Evolutionary conservation across 768 basidiomycete genomes (phyloP), one percentile per base, ranked within the genome.

Genomic region (Phanerochaete carnosa): DNA sequence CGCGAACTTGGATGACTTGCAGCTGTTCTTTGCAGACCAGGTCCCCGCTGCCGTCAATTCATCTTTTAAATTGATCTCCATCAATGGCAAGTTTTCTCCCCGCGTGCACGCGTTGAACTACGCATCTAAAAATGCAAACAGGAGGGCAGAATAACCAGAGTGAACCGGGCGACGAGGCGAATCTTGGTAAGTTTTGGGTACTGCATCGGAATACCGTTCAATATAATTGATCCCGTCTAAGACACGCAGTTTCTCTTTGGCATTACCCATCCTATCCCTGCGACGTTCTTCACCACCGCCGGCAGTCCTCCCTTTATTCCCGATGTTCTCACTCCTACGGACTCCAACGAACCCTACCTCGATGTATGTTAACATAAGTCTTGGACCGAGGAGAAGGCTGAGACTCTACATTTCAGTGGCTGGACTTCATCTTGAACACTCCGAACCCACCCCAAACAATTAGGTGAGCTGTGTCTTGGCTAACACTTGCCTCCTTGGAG

Each of bases 231-330:
- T 25, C 25, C n/a, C 23, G 23, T 26, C 23, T 29, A 35, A 72
- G 88, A 90, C 62, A 79, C 81, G 3, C 87, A 90, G 66, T 87
- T 84, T 69, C 86, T 81, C 0, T 86, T 81, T 60, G 89, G 89
- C 22, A 58, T 91, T 28, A 77, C 85, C 4, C 80, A 80, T 67
- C 88, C 88, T 0, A 88, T 81, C 6, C 81, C 81, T 2, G 76
- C 74, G 6, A 83, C 80, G 3, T 86, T 85, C 64, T 89, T 76
- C 64, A 83, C 87, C 0, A 90, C 88, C 25, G 80, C 76, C 16
- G 88, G 89, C 4, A 63, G 75, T 3, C 85, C 88, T 1, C 86
- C 85, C 23, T 88, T 81, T 70, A 77, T 72, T 11, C 80, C 84
- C 1, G 84, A 86, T 61, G 23, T 62, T 0, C 45, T 53, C 16